Percentiles rank a stretch among this genome's conserved stretches.
Conservation (phyloP, 371 early-diverging fungal genomes). For the Mucor racemosus region DNA sequence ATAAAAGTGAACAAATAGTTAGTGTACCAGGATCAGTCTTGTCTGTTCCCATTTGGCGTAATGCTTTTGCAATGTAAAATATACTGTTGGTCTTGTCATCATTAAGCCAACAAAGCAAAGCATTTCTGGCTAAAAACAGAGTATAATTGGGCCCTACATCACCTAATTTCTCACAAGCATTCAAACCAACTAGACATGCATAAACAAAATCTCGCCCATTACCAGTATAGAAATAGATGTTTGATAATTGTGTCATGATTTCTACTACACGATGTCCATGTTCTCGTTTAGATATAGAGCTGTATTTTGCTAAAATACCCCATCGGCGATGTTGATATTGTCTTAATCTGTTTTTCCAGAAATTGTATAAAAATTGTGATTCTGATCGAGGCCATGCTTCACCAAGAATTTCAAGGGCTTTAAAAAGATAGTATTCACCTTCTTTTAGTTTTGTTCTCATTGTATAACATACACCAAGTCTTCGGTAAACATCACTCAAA, state of each 20-base stretch:
- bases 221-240: conserved; percentile 58
- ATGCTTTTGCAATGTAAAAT: conserved; percentile 52
- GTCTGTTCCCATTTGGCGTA: conserved; percentile 32
- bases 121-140: conserved; percentile 50
- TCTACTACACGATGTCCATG: conserved; percentile 43
- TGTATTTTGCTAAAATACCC: conserved; percentile 2
- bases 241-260: conserved; percentile 57
- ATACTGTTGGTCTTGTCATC: conserved; percentile 50
- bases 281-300: conserved; percentile 26
- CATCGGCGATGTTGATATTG: conserved; percentile 36
- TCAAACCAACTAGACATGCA: conserved; percentile 47
- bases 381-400: conserved; percentile 47
- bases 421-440: conserved; percentile 53
- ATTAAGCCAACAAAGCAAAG: conserved; percentile 54
- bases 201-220: conserved; percentile 47
- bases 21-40: conserved; percentile 44
- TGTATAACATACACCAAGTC: conserved; percentile 56
- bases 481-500: conserved; percentile 58
- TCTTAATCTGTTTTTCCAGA: conserved; percentile 34
- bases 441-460: conserved; percentile 55
- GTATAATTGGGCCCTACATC: conserved; percentile 46
- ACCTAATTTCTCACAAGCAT: conserved; percentile 52
- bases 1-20: conserved; percentile 50
- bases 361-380: conserved; percentile 31
- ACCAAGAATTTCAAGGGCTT: conserved; percentile 43